Conservation (phyloP, 2,329 filamentous ascomycete species). For the Aspergillus fischeri region DNA sequence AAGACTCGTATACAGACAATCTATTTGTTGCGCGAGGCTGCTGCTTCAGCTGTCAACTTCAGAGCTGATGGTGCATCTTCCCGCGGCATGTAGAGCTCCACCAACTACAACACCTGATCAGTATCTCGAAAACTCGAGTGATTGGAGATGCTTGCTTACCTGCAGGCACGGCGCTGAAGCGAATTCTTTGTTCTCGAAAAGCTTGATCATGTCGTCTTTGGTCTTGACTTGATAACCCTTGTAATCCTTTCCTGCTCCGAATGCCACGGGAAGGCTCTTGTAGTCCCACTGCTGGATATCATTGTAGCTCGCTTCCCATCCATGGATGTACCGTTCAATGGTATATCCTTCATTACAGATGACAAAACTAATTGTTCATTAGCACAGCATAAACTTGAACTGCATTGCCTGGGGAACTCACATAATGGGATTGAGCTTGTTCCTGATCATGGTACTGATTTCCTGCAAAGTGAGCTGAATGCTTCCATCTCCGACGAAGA, state of each 20-base stretch:
- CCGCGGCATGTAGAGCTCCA: conserved; percentile 76
- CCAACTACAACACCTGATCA: conserved; percentile 57
- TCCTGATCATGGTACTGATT: conserved; percentile 75
- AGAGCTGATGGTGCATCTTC: conserved; percentile 71
- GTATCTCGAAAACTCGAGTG: conserved; percentile 3
- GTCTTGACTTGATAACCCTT: conserved; percentile 66
- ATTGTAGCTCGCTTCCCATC: conserved; percentile 75
- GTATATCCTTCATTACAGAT: conserved; percentile 88
- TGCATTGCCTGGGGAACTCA: conserved; percentile 40
- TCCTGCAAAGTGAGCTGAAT: conserved; percentile 84
- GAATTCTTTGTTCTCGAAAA: conserved; percentile 64
- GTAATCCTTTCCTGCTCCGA: conserved; percentile 59
- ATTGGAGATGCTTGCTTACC: conserved; percentile 22
- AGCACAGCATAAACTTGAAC: conserved; percentile 28
- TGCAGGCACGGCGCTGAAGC: conserved; percentile 46
- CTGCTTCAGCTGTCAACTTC: conserved; percentile 66
- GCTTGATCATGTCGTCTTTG: conserved; percentile 61
- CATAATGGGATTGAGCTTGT: conserved; percentile 71
- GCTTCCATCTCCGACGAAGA: conserved; percentile 86
- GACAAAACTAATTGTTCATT: conserved; percentile 52
- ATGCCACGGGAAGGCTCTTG: conserved; percentile 62
- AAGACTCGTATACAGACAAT: background rate
- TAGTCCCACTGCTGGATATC: conserved; percentile 74
- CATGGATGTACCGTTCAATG: conserved; percentile 85
- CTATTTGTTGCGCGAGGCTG: conserved; percentile 60